Conservation (phyloP, 176 grass and related monocot species). For the Poa annua region DNA sequence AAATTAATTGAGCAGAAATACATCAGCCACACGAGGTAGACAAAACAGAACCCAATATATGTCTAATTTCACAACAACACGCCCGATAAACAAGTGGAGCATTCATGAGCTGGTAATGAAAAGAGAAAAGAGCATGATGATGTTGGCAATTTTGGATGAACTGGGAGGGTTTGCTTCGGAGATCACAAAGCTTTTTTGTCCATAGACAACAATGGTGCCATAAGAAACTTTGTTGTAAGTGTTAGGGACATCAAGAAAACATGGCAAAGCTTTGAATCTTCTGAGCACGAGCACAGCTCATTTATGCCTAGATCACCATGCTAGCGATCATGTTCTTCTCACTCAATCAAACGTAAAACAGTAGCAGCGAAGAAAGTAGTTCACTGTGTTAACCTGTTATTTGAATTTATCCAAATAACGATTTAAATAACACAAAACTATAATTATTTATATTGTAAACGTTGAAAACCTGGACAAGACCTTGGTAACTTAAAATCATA, state of each 20-base stretch:
- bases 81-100: background rate
- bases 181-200: background rate
- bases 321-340: constrained; percentile 7
- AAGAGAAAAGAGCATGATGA: background rate
- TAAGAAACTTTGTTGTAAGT: constrained; percentile 1
- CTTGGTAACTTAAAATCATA: background rate
- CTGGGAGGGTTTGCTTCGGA: background rate
- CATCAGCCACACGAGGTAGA: background rate
- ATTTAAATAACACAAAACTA: background rate
- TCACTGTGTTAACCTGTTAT: background rate
- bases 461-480: background rate
- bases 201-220: background rate
- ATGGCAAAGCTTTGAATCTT: constrained; percentile 2
- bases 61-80: background rate
- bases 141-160: background rate
- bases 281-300: background rate
- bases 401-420: background rate
- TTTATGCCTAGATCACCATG: background rate
- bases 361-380: background rate
- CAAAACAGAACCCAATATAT: background rate
- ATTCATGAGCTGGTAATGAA: background rate
- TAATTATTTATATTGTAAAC: background rate
- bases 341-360: constrained; percentile 5
- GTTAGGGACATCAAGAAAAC: background rate
- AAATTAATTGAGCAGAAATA: background rate